These are phyloP conservation scores for Cryptococcus maquisensis DNA, from an alignment of 1,284 basidiomycete genomes.

Conservation along the genomic window DNA sequence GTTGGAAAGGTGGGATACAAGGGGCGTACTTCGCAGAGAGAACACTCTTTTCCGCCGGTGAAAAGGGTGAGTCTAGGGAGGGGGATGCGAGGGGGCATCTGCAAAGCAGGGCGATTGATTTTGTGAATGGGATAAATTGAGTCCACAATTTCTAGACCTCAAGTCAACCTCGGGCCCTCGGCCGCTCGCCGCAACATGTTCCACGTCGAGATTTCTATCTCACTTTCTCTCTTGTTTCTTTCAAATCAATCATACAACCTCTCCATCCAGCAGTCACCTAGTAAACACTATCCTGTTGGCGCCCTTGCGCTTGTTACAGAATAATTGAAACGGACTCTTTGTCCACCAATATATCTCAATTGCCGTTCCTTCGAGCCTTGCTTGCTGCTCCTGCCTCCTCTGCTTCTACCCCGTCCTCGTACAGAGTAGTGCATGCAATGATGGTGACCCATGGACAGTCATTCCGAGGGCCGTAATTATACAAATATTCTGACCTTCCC, in stretches of 20 bases:
- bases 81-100: conserved; percentile 34
- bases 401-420: too few species aligned
- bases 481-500: neutral
- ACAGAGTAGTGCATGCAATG: conserved; percentile 13
- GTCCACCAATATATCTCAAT: too few species aligned
- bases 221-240: neutral
- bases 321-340: too few species aligned
- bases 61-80: conserved; percentile 44
- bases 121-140: too few species aligned
- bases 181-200: too few species aligned
- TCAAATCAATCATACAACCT: too few species aligned
- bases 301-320: too few species aligned
- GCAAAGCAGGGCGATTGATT: neutral
- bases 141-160: neutral
- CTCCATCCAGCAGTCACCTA: too few species aligned
- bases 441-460: neutral
- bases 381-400: too few species aligned
- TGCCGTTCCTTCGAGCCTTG: too few species aligned
- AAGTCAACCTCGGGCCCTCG: neutral
- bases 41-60: conserved; percentile 48
- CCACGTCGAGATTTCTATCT: neutral
- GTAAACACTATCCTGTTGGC: too few species aligned
- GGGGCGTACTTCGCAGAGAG: conserved; percentile 43
- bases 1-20: neutral
- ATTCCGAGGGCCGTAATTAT: neutral